These are phyloP conservation scores for Pugionium cornutum DNA, from an alignment of 345 rosid species.

Conservation along the genomic window DNA sequence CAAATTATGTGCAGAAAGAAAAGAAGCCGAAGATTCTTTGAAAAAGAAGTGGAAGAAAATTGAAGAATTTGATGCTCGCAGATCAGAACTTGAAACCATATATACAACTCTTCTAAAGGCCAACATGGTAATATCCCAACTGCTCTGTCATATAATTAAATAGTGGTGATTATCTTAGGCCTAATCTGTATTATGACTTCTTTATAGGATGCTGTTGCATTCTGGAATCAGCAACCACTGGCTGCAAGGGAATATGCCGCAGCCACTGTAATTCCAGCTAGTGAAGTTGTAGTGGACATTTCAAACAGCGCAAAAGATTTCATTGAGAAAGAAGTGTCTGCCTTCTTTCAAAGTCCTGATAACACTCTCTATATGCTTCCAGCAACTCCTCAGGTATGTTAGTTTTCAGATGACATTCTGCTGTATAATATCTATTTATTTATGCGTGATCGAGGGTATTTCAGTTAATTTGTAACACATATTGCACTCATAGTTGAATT, in stretches of 20 bases:
- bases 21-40: slow-evolving; percentile 87
- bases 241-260: slow-evolving; percentile 85
- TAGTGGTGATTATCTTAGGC: not conserved
- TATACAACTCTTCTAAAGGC: slow-evolving; percentile 82
- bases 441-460: no score
- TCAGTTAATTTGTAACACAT: no score
- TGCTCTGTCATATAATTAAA: slow-evolving; percentile 3
- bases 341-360: slow-evolving; percentile 85
- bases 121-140: slow-evolving; percentile 58
- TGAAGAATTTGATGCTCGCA: slow-evolving; percentile 86
- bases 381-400: slow-evolving; percentile 83
- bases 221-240: slow-evolving; percentile 89
- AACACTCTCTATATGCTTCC: slow-evolving; percentile 90
- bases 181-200: not conserved
- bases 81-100: slow-evolving; percentile 88
- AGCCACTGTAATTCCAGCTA: slow-evolving; percentile 81
- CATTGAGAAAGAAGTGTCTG: slow-evolving; percentile 75
- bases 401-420: slow-evolving; percentile 19
- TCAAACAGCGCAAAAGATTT: slow-evolving; percentile 80
- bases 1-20: slow-evolving; percentile 85
- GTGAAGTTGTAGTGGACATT: slow-evolving; percentile 64
- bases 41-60: slow-evolving; percentile 94
- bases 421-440: not conserved
- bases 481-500: not conserved
- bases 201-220: slow-evolving; percentile 73